These are phyloP conservation scores for Helotiales sp. DNA, from an alignment of 2,329 filamentous ascomycete genomes.

Conservation along the genomic window DNA sequence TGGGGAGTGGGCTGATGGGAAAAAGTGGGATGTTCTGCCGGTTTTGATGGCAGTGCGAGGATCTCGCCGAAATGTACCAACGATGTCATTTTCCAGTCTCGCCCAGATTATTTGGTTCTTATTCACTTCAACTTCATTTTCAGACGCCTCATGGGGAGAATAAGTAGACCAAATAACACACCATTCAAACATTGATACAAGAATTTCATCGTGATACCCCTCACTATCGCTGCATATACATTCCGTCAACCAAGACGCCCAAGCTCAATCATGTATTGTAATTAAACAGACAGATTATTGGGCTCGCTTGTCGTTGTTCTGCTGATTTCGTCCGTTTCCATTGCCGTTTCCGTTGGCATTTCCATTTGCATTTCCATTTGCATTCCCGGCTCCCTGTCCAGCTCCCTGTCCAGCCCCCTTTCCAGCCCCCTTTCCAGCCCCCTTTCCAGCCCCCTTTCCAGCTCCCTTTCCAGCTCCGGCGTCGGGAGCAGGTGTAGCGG, in stretches of 20 bases:
- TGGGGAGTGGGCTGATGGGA: neutral
- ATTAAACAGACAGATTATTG: neutral
- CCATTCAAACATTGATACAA: constrained; percentile 9
- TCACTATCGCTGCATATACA: neutral
- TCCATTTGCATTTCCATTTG: neutral
- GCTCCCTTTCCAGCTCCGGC: neutral
- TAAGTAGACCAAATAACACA: neutral
- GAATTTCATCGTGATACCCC: constrained; percentile 3
- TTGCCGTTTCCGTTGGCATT: neutral
- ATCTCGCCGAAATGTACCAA: too few relatives aligned
- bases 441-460: neutral
- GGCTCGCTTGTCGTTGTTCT: constrained; percentile 5
- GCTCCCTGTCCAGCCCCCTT: neutral
- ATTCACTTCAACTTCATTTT: too few relatives aligned
- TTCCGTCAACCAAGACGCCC: neutral
- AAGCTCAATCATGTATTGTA: neutral
- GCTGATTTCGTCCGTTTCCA: neutral
- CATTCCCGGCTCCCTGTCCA: neutral
- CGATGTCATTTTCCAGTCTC: too few relatives aligned
- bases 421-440: neutral
- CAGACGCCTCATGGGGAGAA: neutral
- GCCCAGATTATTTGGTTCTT: too few relatives aligned
- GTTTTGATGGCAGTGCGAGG: too few relatives aligned
- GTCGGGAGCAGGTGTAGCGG: neutral
- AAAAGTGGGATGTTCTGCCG: neutral